Evolutionary conservation across 352 stramenopile species (phyloP).

Genomic region (Phytophthora vignae): DNA sequence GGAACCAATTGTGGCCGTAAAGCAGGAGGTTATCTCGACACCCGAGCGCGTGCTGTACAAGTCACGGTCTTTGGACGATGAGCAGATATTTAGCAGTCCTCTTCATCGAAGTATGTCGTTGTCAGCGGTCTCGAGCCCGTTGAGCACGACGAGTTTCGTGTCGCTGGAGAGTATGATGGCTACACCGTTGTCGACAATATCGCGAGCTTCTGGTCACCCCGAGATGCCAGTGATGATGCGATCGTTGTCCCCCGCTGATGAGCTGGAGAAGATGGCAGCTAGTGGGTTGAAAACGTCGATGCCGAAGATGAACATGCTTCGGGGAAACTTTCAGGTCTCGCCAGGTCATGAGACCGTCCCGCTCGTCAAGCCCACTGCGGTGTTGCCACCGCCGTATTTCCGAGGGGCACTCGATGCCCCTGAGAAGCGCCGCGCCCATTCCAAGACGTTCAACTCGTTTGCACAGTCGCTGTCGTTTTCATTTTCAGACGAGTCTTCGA

Average conservation of each 20-base stretch:
- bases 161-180: slow-evolving; percentile 42
- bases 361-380: slow-evolving; percentile 33
- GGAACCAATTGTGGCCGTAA: slow-evolving; percentile 15
- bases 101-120: slow-evolving; percentile 43
- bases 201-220: slow-evolving; percentile 26
- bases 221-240: slow-evolving; percentile 36
- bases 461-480: slow-evolving; percentile 82
- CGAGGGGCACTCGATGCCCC: slow-evolving; percentile 54
- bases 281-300: slow-evolving; percentile 61
- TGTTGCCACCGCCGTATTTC: slow-evolving; percentile 79
- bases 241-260: slow-evolving; percentile 64
- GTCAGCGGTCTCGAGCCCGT: slow-evolving; percentile 33
- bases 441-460: slow-evolving; percentile 81
- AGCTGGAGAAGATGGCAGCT: slow-evolving; percentile 67
- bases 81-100: slow-evolving; percentile 52
- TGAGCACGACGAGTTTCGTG: slow-evolving; percentile 44
- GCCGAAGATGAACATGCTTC: slow-evolving; percentile 67
- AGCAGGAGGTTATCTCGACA: slow-evolving; percentile 29
- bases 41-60: slow-evolving; percentile 20
- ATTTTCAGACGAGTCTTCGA: slow-evolving; percentile 35
- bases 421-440: slow-evolving; percentile 81
- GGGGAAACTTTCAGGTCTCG: slow-evolving; percentile 59
- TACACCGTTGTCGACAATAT: slow-evolving; percentile 31
- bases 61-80: slow-evolving; percentile 13
- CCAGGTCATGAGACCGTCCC: slow-evolving; percentile 29